phyloP scores from a whole-genome alignment of 2,329 filamentous ascomycete species.

The Colletotrichum orbiculare region DNA sequence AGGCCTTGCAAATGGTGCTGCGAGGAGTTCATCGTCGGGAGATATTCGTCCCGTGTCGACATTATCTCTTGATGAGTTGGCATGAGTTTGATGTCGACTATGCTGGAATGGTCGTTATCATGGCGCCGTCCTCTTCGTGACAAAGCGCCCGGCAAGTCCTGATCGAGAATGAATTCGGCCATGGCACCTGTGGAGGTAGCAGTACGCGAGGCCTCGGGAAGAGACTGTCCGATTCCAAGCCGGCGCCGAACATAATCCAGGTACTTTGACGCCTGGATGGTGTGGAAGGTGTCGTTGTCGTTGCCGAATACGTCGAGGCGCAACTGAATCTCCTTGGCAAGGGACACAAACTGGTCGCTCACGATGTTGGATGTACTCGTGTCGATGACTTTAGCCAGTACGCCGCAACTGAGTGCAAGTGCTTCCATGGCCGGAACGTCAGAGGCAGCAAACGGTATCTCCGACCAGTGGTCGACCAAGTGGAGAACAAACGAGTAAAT shows the following conservation, averaged over 20 bases:
- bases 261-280: constrained; percentile 45
- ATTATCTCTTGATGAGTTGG: constrained; percentile 61
- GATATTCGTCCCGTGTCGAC: constrained; percentile 54
- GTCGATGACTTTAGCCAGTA: constrained; percentile 49
- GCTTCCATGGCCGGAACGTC: constrained; percentile 38
- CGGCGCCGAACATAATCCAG: constrained; percentile 46
- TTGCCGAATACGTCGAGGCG: constrained; percentile 13
- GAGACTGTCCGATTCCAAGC: constrained; percentile 44
- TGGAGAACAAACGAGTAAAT: constrained; percentile 47
- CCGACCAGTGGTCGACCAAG: constrained; percentile 39
- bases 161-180: constrained; percentile 45
- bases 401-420: constrained; percentile 44
- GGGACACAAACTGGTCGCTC: constrained; percentile 40
- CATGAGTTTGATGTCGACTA: constrained; percentile 59
- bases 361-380: constrained; percentile 50
- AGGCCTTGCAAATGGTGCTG: constrained; percentile 49
- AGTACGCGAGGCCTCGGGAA: constrained; percentile 32
- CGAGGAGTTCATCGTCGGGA: constrained; percentile 54
- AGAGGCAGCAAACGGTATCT: constrained; percentile 15
- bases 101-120: constrained; percentile 61
- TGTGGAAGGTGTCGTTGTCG: constrained; percentile 40
- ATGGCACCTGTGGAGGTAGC: constrained; percentile 8
- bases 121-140: constrained; percentile 52
- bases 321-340: constrained; percentile 33
- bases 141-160: constrained; percentile 48